Base-by-base conservation (phyloP, 768 basidiomycete species). In the Podaxis mareebaensis region DNA sequence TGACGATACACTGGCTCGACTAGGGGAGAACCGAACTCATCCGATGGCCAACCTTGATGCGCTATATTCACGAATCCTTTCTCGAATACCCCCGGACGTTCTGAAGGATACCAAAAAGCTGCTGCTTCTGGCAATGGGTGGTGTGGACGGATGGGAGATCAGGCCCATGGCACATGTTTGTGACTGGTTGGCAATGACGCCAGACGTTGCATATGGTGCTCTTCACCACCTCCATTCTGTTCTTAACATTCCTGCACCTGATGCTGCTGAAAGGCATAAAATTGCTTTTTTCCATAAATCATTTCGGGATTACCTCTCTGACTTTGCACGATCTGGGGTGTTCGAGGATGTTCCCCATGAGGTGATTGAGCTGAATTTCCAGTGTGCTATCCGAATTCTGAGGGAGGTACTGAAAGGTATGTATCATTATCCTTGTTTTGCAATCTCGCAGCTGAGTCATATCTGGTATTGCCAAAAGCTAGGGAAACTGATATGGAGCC, bases 41-140 rank as follows among this genome's bases (percentile, higher is more conserved):
- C 64, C 64, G 4, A 26, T 66, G 51, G 57, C 55, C 17, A 11
- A 22, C 7, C 61, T 66, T 10, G 39, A 66, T 49, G 30, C 30
- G 1, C 42, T 66, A 15, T 66, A 66, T 46, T 46, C 39, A 5
- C 22, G n/a, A 13, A 56, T 65, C 1, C 52, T 65, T n/a, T 6
- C 13, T 42, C 48, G 28, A 30, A 30, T 30, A 30, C 28, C 28
- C 28, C 6, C 1, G 28, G 28, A 30, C 28, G 28, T 30, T 30
- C 28, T 30, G 28, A 7, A 30, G 28, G 28, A 30, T 30, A 30
- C 28, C 28, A 30, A 30, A 30, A 30, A 30, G 5, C 28, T 30
- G 6, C 28, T 30, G 28, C 28, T 30, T 30, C 28, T 30, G 28
- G 28, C 3, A 4, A 28, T 28, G 28, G 28, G 22, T 22, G 22